Evolutionary conservation across 2,329 filamentous ascomycete species (phyloP).

Genomic region (Pochonia chlamydosporia): DNA sequence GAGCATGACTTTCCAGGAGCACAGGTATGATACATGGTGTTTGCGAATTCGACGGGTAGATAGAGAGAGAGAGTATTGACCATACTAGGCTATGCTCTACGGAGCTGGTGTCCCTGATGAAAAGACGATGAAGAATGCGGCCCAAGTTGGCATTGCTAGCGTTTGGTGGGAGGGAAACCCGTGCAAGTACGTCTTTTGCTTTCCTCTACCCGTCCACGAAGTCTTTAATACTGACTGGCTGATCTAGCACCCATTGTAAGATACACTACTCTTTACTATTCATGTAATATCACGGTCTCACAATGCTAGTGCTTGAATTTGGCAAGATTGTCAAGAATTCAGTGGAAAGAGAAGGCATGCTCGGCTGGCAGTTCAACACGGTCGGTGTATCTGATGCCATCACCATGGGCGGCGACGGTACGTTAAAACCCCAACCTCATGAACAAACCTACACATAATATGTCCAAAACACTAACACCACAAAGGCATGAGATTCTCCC

Average conservation of each 20-base stretch:
- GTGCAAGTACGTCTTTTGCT: slow-evolving; percentile 66
- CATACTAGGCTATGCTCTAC: slow-evolving; percentile 82
- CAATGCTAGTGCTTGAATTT: slow-evolving; percentile 67
- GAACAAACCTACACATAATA: too few species aligned
- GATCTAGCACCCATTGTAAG: slow-evolving; percentile 36
- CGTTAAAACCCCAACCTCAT: slow-evolving; percentile 11
- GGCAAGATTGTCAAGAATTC: slow-evolving; percentile 82
- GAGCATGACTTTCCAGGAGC: slow-evolving; percentile 89
- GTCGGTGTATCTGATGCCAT: slow-evolving; percentile 86
- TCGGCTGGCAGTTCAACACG: slow-evolving; percentile 93
- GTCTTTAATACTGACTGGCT: neutral
- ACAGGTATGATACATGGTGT: slow-evolving; percentile 62
- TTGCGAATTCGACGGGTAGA: too few species aligned
- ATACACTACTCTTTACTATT: slow-evolving; percentile 4
- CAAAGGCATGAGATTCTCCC: slow-evolving; percentile 84
- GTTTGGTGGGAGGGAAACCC: slow-evolving; percentile 99
- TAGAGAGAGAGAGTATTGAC: too few species aligned
- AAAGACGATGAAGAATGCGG: slow-evolving; percentile 81
- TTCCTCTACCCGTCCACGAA: neutral
- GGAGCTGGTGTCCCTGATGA: slow-evolving; percentile 80
- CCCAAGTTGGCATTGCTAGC: slow-evolving; percentile 84
- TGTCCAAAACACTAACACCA: too few species aligned
- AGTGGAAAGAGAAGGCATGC: slow-evolving; percentile 75
- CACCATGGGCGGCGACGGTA: slow-evolving; percentile 90
- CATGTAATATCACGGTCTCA: neutral